Evolutionary conservation across 1,284 basidiomycete species (phyloP), one percentile per base, ranked within the genome.

Genomic region (Dichomitus squalens): DNA sequence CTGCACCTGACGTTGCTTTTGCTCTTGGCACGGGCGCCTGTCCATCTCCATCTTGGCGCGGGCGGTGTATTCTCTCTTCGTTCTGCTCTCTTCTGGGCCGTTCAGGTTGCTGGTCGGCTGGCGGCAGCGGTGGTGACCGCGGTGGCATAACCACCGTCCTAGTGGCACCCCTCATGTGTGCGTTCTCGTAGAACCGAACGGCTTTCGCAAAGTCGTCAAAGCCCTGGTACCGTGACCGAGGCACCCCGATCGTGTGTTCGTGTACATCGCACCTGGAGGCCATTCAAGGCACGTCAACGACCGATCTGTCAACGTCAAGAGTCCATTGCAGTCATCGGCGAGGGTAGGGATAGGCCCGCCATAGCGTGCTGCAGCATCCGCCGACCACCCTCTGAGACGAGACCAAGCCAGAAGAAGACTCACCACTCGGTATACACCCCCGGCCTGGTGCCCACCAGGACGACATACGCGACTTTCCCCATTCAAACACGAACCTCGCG

Each of bases 361-460:
- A n/a, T 1, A 8, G 33, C 14, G 44, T 52, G 53, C 52, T 54
- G 57, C 55, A 35, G 55, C 7, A 50, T 14, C 27, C 29, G 29
- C 11, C 29, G 6, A 6, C 29, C 29, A 6, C 29, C 29, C n/a
- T n/a, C n/a, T n/a, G n/a, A 31, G 29, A 31, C 29, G 11, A 8
- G 36, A 23, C 7, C 9, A 23, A 40, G 18, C 29, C 11, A 40
- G 25, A 36, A 20, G 43, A 16, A 20, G 38, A 76, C 76, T 67
- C 64, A 82, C 81, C 81, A 84, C 33, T 65, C 70, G 4, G 66
- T 57, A 59, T 78, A 84, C 31, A 84, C 71, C 1, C 83, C 82
- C 5, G 77, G 75, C 16, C 69, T 53, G 16, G 55, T 75, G 38
- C 84, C 83, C 12, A 73, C 70, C 14, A 69, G 75, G 9, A 86